Evolutionary conservation across 192 early-diverging fungal genomes (phyloP).

Genomic region (Funneliformis mosseae): DNA sequence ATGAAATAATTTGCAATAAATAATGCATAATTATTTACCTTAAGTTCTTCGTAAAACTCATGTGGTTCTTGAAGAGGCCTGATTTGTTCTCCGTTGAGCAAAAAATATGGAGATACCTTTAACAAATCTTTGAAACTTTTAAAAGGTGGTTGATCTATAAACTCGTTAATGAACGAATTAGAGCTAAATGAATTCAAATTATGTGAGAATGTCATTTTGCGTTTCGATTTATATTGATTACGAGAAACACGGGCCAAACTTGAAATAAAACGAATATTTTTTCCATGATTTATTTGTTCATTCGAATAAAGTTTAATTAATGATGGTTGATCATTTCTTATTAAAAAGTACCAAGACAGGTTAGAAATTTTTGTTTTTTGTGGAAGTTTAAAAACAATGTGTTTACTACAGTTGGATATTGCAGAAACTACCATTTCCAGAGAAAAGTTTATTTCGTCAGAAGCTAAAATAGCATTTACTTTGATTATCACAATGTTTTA

Average conservation of each 20-base stretch:
- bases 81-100: conserved; percentile 24
- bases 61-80: conserved; percentile 10
- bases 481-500: background rate
- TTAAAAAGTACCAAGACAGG: background rate
- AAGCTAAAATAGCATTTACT: background rate
- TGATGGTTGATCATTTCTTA: background rate
- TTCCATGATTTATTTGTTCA: background rate
- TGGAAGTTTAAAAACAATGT: background rate
- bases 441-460: background rate
- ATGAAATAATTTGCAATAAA: background rate
- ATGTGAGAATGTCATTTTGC: background rate
- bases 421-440: background rate
- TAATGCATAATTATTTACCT: conserved; percentile 37
- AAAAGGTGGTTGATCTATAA: background rate
- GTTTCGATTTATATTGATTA: background rate
- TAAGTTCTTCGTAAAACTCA: conserved; percentile 54
- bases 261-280: background rate
- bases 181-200: background rate
- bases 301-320: background rate
- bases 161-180: background rate
- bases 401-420: background rate
- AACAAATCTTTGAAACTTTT: conserved; percentile 5
- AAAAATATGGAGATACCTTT: conserved; percentile 20
- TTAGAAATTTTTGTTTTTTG: background rate
- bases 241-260: background rate